Evolutionary conservation across 2,329 filamentous ascomycete species (phyloP), one percentile per base, ranked within the genome.

Genomic region (Calonectria ilicicola): DNA sequence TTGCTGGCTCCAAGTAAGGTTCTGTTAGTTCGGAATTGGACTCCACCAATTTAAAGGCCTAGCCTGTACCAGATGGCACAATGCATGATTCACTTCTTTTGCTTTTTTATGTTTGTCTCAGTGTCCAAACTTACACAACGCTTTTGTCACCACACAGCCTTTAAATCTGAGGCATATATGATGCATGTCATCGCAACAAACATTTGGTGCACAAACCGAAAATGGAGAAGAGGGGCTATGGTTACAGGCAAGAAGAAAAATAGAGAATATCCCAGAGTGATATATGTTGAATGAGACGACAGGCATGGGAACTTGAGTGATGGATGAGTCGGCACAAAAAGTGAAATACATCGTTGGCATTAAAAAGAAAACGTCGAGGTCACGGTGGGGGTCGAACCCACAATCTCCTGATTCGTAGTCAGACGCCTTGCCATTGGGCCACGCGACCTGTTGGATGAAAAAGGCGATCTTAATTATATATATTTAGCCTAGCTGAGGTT

Each of bases 361-460:
- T 27, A 42, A 63, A 63, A 63, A 44, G 8, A 32, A 70, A 62
- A 12, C 10, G 1, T 3, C 2, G 7, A 71, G 69, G 69, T 77
- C 76, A 76, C 71, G 75, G 65, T 75, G 74, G 79, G 79, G 79
- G 75, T 81, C 79, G 79, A 81, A 81, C 79, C 79, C 77, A 79
- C 74, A 78, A 81, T 81, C 79, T 81, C 78, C 79, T 81, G 79
- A 81, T 81, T 81, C 79, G 79, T 81, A 81, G 79, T 80, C 79
- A 81, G 79, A 81, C 79, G 79, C 79, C 79, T 79, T 81, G 79
- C 79, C 79, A 80, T 80, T 80, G 77, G 78, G 78, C 78, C 78
- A 79, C 78, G 78, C 69, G 69, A 71, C 69, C 69, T 10, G 6
- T 46, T 14, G 14, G 9, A 35, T 35, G 32, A 9, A 12, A 35